A percentile compares a stretch with the other conserved stretches of the same genome.
Evolutionary conservation across 257 asterid genomes (phyloP).

Genomic region (Scutellaria galericulata): DNA sequence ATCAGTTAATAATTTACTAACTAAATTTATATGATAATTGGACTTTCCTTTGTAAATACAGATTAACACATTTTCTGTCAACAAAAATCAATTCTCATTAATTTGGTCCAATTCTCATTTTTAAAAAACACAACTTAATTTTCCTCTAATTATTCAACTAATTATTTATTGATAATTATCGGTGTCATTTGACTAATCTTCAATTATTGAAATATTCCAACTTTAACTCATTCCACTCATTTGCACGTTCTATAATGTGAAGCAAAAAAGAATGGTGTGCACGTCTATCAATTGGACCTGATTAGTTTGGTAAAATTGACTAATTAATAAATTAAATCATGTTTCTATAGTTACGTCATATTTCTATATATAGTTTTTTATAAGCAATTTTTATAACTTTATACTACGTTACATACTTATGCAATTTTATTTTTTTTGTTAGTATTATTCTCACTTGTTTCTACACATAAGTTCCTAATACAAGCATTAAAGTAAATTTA

Average conservation of each 20-base stretch:
- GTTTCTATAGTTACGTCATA: too few species aligned
- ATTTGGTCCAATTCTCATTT: not conserved
- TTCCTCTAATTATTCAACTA: not conserved
- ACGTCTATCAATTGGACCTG: slow-evolving; percentile 38
- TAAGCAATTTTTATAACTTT: too few species aligned
- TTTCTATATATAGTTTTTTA: too few species aligned
- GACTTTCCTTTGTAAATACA: not conserved
- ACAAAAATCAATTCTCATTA: not conserved
- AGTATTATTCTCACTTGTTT: too few species aligned
- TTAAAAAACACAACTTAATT: not conserved
- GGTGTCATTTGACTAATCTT: slow-evolving; percentile 23
- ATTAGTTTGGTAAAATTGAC: not conserved
- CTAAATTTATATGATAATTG: not conserved
- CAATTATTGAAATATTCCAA: slow-evolving; percentile 22
- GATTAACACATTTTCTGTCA: not conserved
- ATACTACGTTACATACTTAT: not conserved
- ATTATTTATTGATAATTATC: not conserved
- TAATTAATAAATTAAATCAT: slow-evolving; percentile 6
- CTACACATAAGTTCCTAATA: too few species aligned
- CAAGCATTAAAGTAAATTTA: too few species aligned
- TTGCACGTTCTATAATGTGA: slow-evolving; percentile 41
- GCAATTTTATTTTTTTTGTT: not conserved
- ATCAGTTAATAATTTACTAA: slow-evolving; percentile 5
- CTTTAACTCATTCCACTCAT: slow-evolving; percentile 33
- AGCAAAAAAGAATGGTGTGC: slow-evolving; percentile 33